These are phyloP conservation scores for Sporisorium reilianum DNA, from an alignment of 1,284 basidiomycete genomes.

Conservation along the genomic window DNA sequence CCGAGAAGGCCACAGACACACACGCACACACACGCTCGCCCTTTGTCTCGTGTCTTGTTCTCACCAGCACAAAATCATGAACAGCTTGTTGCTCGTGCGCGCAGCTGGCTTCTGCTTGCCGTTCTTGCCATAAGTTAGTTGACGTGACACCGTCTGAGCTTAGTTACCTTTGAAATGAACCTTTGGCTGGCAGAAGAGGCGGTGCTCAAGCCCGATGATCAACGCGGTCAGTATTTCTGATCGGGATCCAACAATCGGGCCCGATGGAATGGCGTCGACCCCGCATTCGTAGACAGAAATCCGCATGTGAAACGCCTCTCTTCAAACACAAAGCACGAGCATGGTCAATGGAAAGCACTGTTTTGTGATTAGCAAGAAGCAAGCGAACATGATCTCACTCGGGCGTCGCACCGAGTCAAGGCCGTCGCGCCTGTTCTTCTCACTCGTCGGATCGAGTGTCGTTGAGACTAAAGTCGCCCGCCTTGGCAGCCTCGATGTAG, in stretches of 20 bases:
- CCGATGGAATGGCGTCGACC: too few species aligned
- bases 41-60: background rate
- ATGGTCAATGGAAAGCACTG: background rate
- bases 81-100: background rate
- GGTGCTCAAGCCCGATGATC: background rate
- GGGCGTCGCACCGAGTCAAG: background rate
- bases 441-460: conserved; percentile 64
- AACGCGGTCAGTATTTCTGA: background rate
- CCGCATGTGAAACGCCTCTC: too few species aligned
- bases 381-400: background rate
- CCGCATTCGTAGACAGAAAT: too few species aligned
- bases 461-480: conserved; percentile 56
- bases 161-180: too few species aligned
- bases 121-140: background rate
- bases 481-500: conserved; percentile 63
- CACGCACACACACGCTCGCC: conserved; percentile 5
- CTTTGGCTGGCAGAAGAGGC: background rate
- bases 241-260: background rate
- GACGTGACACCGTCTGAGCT: too few species aligned
- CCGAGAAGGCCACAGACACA: background rate
- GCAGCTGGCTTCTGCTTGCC: background rate
- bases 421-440: too few species aligned
- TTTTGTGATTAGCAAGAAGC: conserved; percentile 10
- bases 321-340: too few species aligned
- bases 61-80: background rate